Evolutionary conservation across 306 rosid species (phyloP).

Genomic region (Quercus robur): DNA sequence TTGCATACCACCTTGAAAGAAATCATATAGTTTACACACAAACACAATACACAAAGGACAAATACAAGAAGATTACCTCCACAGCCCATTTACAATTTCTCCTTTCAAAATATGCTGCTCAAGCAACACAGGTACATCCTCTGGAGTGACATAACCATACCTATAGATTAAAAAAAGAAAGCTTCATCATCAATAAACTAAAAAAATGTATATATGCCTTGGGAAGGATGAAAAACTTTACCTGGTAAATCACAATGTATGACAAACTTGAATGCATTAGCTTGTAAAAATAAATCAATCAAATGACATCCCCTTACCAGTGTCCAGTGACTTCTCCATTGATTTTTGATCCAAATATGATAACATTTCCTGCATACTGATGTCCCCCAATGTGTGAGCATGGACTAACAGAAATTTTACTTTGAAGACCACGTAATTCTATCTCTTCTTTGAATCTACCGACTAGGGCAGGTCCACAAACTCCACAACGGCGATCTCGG

Average conservation of each 20-base stretch:
- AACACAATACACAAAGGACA: background rate
- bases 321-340: conserved; percentile 76
- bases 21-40: background rate
- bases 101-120: conserved; percentile 76
- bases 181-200: conserved; percentile 6
- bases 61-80: conserved; percentile 60
- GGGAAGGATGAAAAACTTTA: background rate
- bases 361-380: conserved; percentile 88
- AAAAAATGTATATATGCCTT: background rate
- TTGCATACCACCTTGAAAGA: background rate
- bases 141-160: conserved; percentile 94
- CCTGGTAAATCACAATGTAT: background rate
- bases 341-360: conserved; percentile 59
- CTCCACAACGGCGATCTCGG: conserved; percentile 92
- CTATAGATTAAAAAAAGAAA: conserved; percentile 31
- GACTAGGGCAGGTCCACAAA: conserved; percentile 87
- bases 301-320: conserved; percentile 52
- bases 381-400: conserved; percentile 94
- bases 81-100: conserved; percentile 58
- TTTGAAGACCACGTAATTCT: conserved; percentile 61
- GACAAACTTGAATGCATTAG: background rate
- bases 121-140: conserved; percentile 72
- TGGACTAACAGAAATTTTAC: conserved; percentile 84
- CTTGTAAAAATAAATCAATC: background rate
- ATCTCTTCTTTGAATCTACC: conserved; percentile 76